Evolutionary conservation across 2,329 filamentous ascomycete species (phyloP), one percentile per base, ranked within the genome.

Genomic region (Fusarium penzigii): DNA sequence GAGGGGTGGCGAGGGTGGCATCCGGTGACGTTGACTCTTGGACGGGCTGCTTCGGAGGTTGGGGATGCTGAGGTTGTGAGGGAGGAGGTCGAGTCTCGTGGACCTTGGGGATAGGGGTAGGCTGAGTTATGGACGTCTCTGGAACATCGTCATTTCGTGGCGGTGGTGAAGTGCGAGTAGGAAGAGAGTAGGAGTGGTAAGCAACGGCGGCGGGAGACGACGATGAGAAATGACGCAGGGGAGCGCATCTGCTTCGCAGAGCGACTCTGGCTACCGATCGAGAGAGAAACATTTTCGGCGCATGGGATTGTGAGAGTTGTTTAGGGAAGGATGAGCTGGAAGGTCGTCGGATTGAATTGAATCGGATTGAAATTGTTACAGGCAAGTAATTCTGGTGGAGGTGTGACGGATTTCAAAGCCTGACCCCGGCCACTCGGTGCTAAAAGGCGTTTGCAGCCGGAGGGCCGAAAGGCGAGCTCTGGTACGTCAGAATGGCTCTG

Each of bases 181-280:
- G 76, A 34, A 83, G 72, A 14, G 78, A 70, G 58, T 83, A 82
- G 46, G 79, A 74, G 57, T 83, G 80, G 68, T 81, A 83, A 48
- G 76, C 69, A 36, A 65, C 50, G 43, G 65, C 64, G 46, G 61
- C 59, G 34, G 63, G 54, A 59, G 62, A 55, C n/a, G 70, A 62
- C 2, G 70, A 67, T 52, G 74, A 75, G 64, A 76, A 75, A 46
- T 75, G 75, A 52, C 77, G 75, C 55, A 71, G 50, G 14, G 72
- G 55, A 55, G 68, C 73, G 60, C 73, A 70, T 48, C 72, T 68
- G 42, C 70, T 70, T 55, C 74, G 74, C 59, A 71, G 62, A 61
- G 73, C 72, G 56, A 71, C 65, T 59, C 73, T 64, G 66, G 74
- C 69, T 67, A 75, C 64, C 54, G 72, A 71, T 62, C 68, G 60